Base-by-base conservation (phyloP, 2,329 filamentous ascomycete genomes). In the Exophiala dermatitidis region DNA sequence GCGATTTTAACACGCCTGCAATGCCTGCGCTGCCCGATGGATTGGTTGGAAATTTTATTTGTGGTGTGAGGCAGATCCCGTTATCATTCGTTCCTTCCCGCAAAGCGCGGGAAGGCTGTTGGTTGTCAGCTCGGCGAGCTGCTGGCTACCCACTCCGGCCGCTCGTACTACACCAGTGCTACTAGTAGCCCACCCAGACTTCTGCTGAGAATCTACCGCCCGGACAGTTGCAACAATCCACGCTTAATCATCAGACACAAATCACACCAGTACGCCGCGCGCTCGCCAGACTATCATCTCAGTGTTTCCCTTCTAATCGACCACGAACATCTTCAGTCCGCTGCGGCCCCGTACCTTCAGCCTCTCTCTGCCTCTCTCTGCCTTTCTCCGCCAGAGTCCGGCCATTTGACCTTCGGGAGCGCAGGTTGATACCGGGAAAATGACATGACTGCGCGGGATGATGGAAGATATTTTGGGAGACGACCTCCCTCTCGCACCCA, bases 401-500 rank as follows among this genome's bases (percentile, higher is more conserved):
- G 31, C 37, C n/a, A 10, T n/a, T 26, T 43, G 41, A 37, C 36
- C 10, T 47, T 29, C 45, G 36, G 10, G 9, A 28, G 41, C 41
- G 6, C 12, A 46, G 36, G 26, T 26, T 46, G 10, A 40, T 8
- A 29, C 43, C 41, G 42, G 28, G 40, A 57, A 41, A 33, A 53
- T 57, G 56, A 60, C 43, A 50, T 50, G 53, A 54, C 38, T 26
- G 9, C 51, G 29, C 45, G 42, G 9, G 38, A 55, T 48, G 50
- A 62, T 62, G 60, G 59, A 61, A 9, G 60, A 61, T 37, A 60
- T 74, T 46, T 64, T 74, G 46, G 71, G 70, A 53, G 73, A 74
- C 51, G 73, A 75, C 60, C 65, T 75, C 55, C 72, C 72, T 56
- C 68, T 74, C 66, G 83, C 84, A 54, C 85, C 84, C 41, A 74